Base-by-base conservation (phyloP, 225 moss, liverwort and hornwort species). In the Antitrichia curtipendula region DNA sequence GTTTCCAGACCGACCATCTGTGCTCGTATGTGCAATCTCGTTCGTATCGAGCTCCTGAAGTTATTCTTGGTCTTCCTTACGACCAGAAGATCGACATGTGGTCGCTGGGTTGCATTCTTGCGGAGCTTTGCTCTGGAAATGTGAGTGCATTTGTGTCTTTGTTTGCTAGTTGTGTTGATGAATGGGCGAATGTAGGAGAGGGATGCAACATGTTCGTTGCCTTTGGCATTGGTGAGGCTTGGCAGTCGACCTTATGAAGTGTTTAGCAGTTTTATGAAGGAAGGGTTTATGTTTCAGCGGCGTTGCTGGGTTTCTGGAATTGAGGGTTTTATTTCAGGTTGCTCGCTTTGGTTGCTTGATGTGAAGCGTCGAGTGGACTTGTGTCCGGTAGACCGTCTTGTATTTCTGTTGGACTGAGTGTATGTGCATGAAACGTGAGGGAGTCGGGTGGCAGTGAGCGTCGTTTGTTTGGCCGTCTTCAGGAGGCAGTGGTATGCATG, bases 11-110 rank as follows among this genome's bases (percentile, higher is more conserved):
- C 13, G 98, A 98, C 88, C 98, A 98, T 84, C 94, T 98, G 31
- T 98, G 98, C 91, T 98, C 98, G n/a, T 98, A 98, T 83, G 98
- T 98, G 91, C 98, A 98, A 83, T 97, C 97, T 78, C 94, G 98
- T 75, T 98, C 98, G 59, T 98, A 98, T 81, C 93, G 98, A 75
- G 98, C 98, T 58, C 98, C 98, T 75, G 98, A 98, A 91, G 97
- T 98, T 31, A 98, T 98, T 58, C 94, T 98, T 38, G 98, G 98
- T 77, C 93, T 90, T 79, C 87, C 89, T 78, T 94, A 96, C 82
- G 89, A 91, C 83, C 91, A 91, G 91, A 89, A 91, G 88, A 91
- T 91, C 73, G 91, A 91, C 85, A 88, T 91, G 85, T 91, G 91
- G 98, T 98, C 98, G 50, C 95, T 98, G 83, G 98, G 98, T 72